These are phyloP conservation scores for Oidiodendron maius DNA, from an alignment of 495 filamentous ascomycete species.

Conservation along the genomic window DNA sequence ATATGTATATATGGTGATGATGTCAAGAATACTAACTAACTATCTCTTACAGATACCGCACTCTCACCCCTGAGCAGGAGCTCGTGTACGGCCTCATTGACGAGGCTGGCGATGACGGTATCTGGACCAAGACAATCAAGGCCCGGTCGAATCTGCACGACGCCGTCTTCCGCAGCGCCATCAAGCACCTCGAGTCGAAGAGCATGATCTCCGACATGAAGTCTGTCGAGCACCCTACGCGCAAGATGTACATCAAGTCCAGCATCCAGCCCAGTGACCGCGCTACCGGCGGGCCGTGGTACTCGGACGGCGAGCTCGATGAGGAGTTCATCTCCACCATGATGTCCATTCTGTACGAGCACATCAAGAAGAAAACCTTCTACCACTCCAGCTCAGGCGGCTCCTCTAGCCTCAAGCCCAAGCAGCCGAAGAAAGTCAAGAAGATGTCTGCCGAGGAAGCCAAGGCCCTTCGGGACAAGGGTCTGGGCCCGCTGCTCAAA, in stretches of 20 bases:
- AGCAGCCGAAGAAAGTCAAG: constrained; percentile 37
- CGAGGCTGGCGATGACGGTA: constrained; percentile 68
- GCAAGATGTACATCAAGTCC: constrained; percentile 81
- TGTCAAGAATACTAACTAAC: constrained; percentile 6
- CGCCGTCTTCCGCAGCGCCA: constrained; percentile 61
- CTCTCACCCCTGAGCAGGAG: constrained; percentile 62
- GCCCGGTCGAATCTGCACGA: constrained; percentile 71
- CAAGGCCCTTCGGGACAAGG: constrained; percentile 31
- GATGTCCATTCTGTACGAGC: constrained; percentile 60
- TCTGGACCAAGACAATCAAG: constrained; percentile 81
- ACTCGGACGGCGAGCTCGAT: constrained; percentile 81
- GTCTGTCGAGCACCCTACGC: constrained; percentile 56
- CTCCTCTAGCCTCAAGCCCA: not conserved
- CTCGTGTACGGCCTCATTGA: constrained; percentile 84
- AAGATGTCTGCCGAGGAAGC: constrained; percentile 25
- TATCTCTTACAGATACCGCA: constrained; percentile 48
- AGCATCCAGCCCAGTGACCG: constrained; percentile 74
- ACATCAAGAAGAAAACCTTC: constrained; percentile 65
- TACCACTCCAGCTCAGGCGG: constrained; percentile 27
- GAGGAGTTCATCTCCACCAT: constrained; percentile 74
- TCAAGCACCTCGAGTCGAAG: constrained; percentile 70
- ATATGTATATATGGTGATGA: constrained; percentile 3
- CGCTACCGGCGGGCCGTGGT: constrained; percentile 90
- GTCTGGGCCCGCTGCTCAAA: constrained; percentile 23
- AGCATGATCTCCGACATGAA: constrained; percentile 52